These are phyloP conservation scores for Colletotrichum theobromicola DNA, from an alignment of 2,329 filamentous ascomycete species.

Conservation along the genomic window DNA sequence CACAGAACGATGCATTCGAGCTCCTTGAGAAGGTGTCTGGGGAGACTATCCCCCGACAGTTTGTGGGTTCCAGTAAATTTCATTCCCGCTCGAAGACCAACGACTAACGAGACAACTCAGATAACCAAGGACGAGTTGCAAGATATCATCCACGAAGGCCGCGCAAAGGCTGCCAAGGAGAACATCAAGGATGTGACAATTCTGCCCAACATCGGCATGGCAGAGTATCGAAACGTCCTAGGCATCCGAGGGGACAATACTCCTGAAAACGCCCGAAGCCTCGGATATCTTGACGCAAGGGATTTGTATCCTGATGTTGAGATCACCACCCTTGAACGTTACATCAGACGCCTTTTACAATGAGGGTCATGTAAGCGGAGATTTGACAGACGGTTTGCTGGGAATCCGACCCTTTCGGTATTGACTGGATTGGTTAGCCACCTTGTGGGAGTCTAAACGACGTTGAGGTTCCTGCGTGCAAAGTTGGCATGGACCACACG, in stretches of 20 bases:
- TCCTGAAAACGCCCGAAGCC: not conserved
- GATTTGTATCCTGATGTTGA: not conserved
- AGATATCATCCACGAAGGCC: not conserved
- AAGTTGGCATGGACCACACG: not conserved
- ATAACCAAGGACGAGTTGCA: not conserved
- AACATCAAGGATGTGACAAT: not conserved
- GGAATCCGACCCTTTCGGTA: not conserved
- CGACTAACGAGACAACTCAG: not conserved
- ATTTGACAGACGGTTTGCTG: not conserved
- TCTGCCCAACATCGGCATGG: not conserved
- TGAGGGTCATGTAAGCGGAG: not conserved
- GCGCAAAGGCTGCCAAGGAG: not conserved
- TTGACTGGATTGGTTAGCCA: fast-evolving
- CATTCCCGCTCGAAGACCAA: not conserved
- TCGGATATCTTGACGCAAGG: not conserved
- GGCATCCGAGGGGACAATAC: not conserved
- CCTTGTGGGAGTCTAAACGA: not conserved
- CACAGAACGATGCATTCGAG: not conserved
- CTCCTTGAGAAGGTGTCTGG: not conserved
- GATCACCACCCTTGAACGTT: not conserved
- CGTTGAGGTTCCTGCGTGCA: not conserved
- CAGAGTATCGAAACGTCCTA: not conserved
- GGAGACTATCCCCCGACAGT: not conserved
- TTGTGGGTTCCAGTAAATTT: not conserved
- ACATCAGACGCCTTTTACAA: not conserved